Base-by-base conservation (phyloP, 2,329 filamentous ascomycete species). In the Alternaria viburni region DNA sequence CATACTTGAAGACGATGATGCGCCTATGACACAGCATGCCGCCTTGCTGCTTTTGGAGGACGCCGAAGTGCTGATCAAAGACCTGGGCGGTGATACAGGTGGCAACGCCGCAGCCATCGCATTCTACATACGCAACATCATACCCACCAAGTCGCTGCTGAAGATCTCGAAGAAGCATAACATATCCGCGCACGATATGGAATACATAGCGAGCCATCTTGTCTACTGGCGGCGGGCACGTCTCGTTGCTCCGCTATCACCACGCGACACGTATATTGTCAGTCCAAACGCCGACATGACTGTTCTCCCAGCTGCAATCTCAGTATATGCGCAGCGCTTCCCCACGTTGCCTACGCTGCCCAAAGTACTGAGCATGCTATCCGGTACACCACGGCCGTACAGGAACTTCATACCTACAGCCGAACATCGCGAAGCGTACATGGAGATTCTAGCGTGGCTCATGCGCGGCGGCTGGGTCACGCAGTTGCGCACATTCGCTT, bases 181-280 rank as follows among this genome's bases (percentile, higher is more conserved):
- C 19, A 90, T 98, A 56, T 89, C 91, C 4, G 85, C 96, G 1
- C 86, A 88, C 30, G 92, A 97, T 70, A 91, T 98, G 66, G 91
- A 95, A 67, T 90, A 93, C 70, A 92, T 97, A 66, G 93, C 94
- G 10, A 91, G 93, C 61, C 96, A 98, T 81, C 90, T 99, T 66
- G 93, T 98, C 65, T 97, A 96, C 81, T 98, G 95, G 94, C 90
- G 96, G 23, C 91, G 94, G 61, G 96, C 95, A 50, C 92, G 96
- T 64, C 91, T 95, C 15, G 95, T 98, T 44, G 92, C 93, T 5
- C 96, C 96, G 0, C 87, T 99, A 6, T 93, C 97, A 74, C 91
- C 92, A 46, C 88, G 94, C 51, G 94, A 98, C 77, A 91, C 90
- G 11, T 99, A 98, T 79, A 91, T 98, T 32, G 88, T 97, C 26